Conservation (phyloP, 73 alveolate genomes). For the Paramecium tetraurelia region DNA sequence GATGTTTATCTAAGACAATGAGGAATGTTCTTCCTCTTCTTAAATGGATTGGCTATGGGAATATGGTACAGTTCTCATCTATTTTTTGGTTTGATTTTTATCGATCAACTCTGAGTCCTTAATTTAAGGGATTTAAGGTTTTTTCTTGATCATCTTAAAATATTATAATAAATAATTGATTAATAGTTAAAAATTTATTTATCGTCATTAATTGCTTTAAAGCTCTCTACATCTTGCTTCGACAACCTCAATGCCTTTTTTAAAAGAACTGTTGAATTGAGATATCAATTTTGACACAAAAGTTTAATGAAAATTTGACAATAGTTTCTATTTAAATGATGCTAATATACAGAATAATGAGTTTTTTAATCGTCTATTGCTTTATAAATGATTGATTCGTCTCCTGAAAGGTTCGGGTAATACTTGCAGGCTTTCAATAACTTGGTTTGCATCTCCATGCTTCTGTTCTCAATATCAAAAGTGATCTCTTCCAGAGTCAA, state of each 20-base stretch:
- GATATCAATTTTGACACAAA: neutral
- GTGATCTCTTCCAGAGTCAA: constrained; percentile 33
- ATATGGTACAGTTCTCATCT: neutral
- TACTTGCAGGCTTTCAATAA: neutral
- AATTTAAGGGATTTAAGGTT: neutral
- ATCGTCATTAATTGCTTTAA: neutral
- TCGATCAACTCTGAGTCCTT: neutral
- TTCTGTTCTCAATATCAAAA: neutral
- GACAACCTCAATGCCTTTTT: constrained; percentile 23
- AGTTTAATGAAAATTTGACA: neutral
- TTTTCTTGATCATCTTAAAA: neutral
- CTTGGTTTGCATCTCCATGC: constrained; percentile 15
- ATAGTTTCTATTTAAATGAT: neutral
- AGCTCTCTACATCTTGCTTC: constrained; percentile 45
- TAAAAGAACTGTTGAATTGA: constrained; percentile 1
- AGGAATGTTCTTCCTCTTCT: constrained; percentile 37
- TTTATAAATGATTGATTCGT: neutral
- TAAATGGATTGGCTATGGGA: constrained; percentile 1
- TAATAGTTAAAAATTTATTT: neutral
- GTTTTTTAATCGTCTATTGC: constrained; percentile 39
- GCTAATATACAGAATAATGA: neutral
- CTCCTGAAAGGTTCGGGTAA: neutral
- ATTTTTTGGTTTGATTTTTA: neutral
- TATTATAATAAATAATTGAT: neutral
- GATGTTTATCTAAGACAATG: neutral